A percentile compares a stretch with the other conserved stretches of the same genome.
Evolutionary conservation across 768 basidiomycete species (phyloP).

Genomic region (Phanerodontia chrysosporium): DNA sequence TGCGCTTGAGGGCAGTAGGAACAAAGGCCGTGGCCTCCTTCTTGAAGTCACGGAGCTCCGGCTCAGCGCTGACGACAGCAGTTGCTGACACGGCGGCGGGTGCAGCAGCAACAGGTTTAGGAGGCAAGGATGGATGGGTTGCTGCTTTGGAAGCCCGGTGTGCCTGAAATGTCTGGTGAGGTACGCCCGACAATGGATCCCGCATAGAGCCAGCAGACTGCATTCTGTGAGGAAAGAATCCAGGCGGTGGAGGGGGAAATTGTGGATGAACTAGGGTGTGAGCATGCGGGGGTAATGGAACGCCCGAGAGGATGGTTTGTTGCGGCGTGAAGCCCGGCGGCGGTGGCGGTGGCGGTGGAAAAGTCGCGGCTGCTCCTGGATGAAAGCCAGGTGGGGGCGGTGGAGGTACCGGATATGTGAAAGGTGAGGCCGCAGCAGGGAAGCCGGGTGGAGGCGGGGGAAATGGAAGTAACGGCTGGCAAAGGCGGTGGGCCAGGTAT

Average conservation of each 20-base stretch:
- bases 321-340: constrained; percentile 10
- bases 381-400: constrained; percentile 13
- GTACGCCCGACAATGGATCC: constrained; percentile 72
- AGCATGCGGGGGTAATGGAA: constrained; percentile 23
- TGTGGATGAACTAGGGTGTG: constrained; percentile 26
- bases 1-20: constrained; percentile 77
- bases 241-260: constrained; percentile 49
- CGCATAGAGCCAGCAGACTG: constrained; percentile 55
- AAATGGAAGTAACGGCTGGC: background rate
- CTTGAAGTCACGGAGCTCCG: constrained; percentile 88
- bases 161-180: constrained; percentile 76
- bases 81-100: constrained; percentile 32
- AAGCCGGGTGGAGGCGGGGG: constrained; percentile 25
- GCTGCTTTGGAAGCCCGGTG: constrained; percentile 47
- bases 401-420: constrained; percentile 9
- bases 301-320: background rate
- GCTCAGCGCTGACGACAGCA: constrained; percentile 79
- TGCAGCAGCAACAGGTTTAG: constrained; percentile 27
- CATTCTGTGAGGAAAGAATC: constrained; percentile 56
- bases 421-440: constrained; percentile 2
- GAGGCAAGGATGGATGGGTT: constrained; percentile 19
- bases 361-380: constrained; percentile 9
- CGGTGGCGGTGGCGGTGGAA: constrained; percentile 24
- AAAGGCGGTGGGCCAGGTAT: constrained; percentile 19
- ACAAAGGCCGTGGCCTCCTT: constrained; percentile 94